These are phyloP conservation scores for Funneliformis mosseae DNA, from an alignment of 192 early-diverging fungal genomes.

Conservation along the genomic window DNA sequence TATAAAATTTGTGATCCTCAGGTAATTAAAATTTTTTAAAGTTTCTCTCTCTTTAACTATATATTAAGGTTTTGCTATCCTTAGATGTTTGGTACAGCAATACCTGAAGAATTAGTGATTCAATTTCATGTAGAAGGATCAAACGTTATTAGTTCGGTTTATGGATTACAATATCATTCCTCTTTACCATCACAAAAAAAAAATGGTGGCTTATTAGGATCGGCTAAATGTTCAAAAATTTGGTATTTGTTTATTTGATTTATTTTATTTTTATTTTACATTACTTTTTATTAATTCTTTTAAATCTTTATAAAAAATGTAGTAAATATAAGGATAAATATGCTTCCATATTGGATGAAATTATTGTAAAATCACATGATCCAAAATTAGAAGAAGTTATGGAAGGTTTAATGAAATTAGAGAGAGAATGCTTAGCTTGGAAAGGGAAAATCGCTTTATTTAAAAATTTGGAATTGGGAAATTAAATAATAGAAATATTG, in stretches of 20 bases:
- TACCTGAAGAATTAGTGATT: conserved; percentile 21
- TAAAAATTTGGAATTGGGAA: background rate
- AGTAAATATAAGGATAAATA: conserved; percentile 33
- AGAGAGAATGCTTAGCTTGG: conserved; percentile 28
- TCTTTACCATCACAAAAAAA: conserved; percentile 5
- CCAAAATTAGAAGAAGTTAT: conserved; percentile 24
- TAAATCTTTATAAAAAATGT: background rate
- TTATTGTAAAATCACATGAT: conserved; percentile 23
- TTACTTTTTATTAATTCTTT: background rate
- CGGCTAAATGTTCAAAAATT: conserved; percentile 13
- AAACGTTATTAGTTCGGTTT: conserved; percentile 11
- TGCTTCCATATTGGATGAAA: conserved; percentile 13
- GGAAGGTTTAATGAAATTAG: conserved; percentile 15
- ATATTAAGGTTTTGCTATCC: background rate
- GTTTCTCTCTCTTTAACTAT: background rate
- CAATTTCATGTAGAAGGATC: conserved; percentile 30
- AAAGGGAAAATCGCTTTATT: conserved; percentile 28
- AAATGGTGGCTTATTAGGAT: conserved; percentile 6
- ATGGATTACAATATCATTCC: conserved; percentile 28
- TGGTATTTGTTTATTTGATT: conserved; percentile 4
- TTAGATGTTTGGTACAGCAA: conserved; percentile 22
- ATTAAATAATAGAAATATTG: too few species aligned
- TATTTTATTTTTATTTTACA: background rate
- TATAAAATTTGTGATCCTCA: conserved; percentile 36
- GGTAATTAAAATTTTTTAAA: background rate